Base-by-base conservation (phyloP, 495 filamentous ascomycete species). In the Hyaloscypha variabilis region DNA sequence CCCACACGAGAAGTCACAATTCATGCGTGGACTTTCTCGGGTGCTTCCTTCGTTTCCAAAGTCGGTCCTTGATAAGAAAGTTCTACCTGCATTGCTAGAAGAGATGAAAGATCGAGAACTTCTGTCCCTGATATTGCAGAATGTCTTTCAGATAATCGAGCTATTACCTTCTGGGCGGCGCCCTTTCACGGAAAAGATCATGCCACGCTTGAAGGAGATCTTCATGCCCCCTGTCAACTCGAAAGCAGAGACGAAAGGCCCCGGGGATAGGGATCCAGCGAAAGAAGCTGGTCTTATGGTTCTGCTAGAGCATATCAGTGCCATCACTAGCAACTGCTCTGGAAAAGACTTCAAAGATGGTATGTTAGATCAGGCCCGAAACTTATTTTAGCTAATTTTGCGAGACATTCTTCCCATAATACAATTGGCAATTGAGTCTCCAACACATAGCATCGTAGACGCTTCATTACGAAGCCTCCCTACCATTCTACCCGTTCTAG, bases 321-420 rank as follows among this genome's bases (percentile, higher is more conserved):
- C 88, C 2, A 87, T 96, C 60, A 85, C 90, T 5, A 85, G 87
- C 6, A 95, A 94, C 63, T 96, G 90, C 67, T 87, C 89, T 4
- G 93, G 93, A 0, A 91, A 91, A 69, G 94, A 97, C 64, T 98
- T 98, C 75, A 97, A 97, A 78, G 93, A 96, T 67, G 88, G 90
- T 92, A 73, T 70, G 88, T 78, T 56, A 62, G 19, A 34, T 3
- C 14, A 28, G 11, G 14, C 11, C 56, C n/a, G 58, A 36, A 28
- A n/a, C 57, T 28, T 13, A 28, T 63, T 3, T 31, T 65, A 13
- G 39, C 56, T 62, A 25, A 64, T 36, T 52, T 21, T 55, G 24
- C 3, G 24, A 92, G 93, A 96, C 65, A 89, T 98, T 24, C 77
- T 98, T 14, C 95, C 96, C 8, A 86, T 98, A 31, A 82, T 97